These are phyloP conservation scores for Emmonsia crescens DNA, from an alignment of 2,329 filamentous ascomycete genomes.

Conservation along the genomic window DNA sequence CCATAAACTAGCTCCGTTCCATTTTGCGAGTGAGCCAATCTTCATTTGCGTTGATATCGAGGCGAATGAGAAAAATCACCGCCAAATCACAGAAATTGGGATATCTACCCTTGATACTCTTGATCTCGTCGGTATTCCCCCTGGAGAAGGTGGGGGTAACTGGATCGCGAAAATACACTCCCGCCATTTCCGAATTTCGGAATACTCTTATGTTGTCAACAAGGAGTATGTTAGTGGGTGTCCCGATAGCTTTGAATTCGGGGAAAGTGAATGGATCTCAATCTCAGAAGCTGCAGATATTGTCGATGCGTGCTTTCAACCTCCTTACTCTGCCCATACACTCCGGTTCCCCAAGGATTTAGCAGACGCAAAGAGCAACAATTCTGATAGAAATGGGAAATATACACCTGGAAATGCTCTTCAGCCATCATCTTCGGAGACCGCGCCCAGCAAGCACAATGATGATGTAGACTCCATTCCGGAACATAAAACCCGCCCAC, in stretches of 20 bases:
- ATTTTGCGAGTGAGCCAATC: constrained; percentile 47
- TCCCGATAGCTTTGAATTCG: constrained; percentile 65
- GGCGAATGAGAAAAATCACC: constrained; percentile 57
- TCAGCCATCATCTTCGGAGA: neutral
- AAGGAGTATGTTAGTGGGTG: constrained; percentile 58
- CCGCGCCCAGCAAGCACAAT: neutral
- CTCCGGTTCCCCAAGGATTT: neutral
- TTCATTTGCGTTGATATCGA: constrained; percentile 78
- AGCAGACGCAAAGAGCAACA: neutral
- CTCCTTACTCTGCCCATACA: constrained; percentile 40
- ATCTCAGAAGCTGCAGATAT: constrained; percentile 34
- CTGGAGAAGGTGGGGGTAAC: constrained; percentile 49
- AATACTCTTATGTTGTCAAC: constrained; percentile 59
- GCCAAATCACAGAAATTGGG: constrained; percentile 72
- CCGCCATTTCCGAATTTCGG: constrained; percentile 66
- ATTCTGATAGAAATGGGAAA: neutral
- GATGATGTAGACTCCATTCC: neutral
- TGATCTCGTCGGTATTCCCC: constrained; percentile 44
- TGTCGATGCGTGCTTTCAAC: constrained; percentile 46
- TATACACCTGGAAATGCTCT: neutral
- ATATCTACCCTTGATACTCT: constrained; percentile 68
- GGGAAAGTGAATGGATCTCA: constrained; percentile 46
- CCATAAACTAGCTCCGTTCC: constrained; percentile 35
- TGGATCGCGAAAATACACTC: constrained; percentile 60
- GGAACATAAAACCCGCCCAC: constrained; percentile 17